phyloP scores from a whole-genome alignment of 305 asterid species.

The Fraxinus floribunda region DNA sequence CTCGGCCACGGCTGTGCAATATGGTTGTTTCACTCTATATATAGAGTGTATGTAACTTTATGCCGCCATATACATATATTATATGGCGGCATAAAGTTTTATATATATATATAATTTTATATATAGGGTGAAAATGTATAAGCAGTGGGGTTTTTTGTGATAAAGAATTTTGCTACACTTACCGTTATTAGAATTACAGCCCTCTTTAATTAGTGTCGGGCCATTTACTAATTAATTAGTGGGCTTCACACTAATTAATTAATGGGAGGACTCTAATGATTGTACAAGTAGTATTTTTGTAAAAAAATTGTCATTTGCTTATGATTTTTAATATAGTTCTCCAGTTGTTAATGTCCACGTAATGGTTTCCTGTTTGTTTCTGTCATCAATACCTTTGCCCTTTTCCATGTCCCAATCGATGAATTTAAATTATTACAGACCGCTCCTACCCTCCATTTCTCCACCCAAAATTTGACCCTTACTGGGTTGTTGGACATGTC shows the following conservation, averaged over 20 bases:
- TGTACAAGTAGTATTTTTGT: too few relatives aligned
- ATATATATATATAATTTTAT: neutral
- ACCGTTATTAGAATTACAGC: too few relatives aligned
- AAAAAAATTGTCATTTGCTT: neutral
- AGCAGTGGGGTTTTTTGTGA: neutral
- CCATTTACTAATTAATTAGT: too few relatives aligned
- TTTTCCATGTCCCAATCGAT: slow-evolving; percentile 16
- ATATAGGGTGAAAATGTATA: slow-evolving; percentile 18
- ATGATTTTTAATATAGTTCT: neutral
- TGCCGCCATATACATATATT: neutral
- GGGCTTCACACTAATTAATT: too few relatives aligned
- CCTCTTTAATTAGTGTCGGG: too few relatives aligned
- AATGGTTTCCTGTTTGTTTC: neutral
- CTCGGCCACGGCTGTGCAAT: slow-evolving; percentile 42
- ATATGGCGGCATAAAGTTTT: too few relatives aligned
- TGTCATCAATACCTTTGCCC: slow-evolving; percentile 14
- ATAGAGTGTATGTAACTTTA: neutral
- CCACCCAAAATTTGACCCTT: neutral
- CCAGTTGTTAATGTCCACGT: slow-evolving; percentile 31
- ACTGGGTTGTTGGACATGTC: neutral
- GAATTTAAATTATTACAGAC: neutral
- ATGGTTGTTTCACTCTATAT: slow-evolving; percentile 10
- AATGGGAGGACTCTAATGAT: too few relatives aligned
- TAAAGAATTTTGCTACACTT: too few relatives aligned
- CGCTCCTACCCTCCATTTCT: neutral